These are phyloP conservation scores for Nitzschia sp. DNA, from an alignment of 108 stramenopile genomes.

Conservation along the genomic window DNA sequence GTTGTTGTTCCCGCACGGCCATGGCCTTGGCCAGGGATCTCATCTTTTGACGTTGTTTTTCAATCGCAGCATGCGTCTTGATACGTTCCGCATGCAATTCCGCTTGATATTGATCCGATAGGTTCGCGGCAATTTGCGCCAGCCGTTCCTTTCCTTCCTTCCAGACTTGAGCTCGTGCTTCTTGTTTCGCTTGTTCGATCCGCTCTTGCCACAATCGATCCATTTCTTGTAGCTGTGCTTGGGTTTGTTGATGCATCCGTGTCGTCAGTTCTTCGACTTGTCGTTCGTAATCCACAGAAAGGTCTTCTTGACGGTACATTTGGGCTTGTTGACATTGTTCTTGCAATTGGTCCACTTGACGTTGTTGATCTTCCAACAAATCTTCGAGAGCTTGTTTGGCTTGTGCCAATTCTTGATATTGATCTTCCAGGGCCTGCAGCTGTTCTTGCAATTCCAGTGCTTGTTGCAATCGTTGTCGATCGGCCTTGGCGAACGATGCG, in stretches of 20 bases:
- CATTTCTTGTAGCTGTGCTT: background rate
- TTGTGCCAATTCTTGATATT: constrained; percentile 3
- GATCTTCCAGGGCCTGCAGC: background rate
- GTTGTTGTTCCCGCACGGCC: constrained; percentile 16
- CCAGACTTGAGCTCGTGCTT: constrained; percentile 10
- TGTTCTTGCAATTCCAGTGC: background rate
- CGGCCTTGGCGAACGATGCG: background rate
- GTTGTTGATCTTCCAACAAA: constrained; percentile 11
- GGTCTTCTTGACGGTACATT: background rate
- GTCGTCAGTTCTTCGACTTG: constrained; percentile 8
- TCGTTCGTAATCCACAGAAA: background rate
- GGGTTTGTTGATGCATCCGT: constrained; percentile 3
- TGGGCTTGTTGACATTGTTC: constrained; percentile 3
- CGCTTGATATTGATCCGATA: background rate
- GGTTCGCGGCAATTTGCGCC: background rate
- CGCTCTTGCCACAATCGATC: background rate
- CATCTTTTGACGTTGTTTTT: constrained; percentile 29
- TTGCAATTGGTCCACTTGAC: background rate
- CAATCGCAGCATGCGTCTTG: constrained; percentile 1
- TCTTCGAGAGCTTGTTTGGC: constrained; percentile 15
- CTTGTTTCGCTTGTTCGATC: background rate
- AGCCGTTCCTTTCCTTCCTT: constrained; percentile 2
- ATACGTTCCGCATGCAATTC: constrained; percentile 13
- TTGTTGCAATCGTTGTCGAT: constrained; percentile 7
- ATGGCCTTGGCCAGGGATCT: constrained; percentile 27